Conservation (phyloP, 1,139 yeast species). For the Hyphopichia pseudoburtonii region DNA sequence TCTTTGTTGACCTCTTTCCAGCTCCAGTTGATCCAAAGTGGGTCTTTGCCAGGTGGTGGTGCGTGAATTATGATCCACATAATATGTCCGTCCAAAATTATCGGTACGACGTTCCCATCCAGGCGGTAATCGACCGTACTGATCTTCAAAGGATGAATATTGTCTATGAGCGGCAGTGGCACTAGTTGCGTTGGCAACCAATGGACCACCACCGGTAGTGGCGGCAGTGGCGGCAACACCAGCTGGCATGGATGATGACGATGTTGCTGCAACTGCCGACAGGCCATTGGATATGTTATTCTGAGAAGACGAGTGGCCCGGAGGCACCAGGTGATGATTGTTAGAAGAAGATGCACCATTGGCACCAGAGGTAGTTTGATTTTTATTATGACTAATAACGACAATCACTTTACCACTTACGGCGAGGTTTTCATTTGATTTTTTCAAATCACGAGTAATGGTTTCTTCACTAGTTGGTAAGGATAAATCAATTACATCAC, state of each 20-base stretch:
- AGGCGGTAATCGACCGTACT: conserved; percentile 91
- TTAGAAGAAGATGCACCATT: background rate
- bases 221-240: conserved; percentile 19
- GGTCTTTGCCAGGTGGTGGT: conserved; percentile 99
- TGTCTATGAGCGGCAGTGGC: conserved; percentile 46
- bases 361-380: conserved; percentile 14
- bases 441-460: conserved; percentile 86
- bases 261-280: conserved; percentile 16
- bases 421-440: conserved; percentile 86
- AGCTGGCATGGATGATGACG: conserved; percentile 12
- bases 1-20: conserved; percentile 61
- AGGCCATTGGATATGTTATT: conserved; percentile 12
- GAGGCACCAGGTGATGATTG: background rate
- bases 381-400: conserved; percentile 53
- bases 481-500: conserved; percentile 80
- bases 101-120: conserved; percentile 99
- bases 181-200: conserved; percentile 9
- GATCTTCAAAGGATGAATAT: conserved; percentile 93
- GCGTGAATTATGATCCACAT: conserved; percentile 96
- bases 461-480: conserved; percentile 71
- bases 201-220: conserved; percentile 13
- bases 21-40: conserved; percentile 65
- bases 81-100: conserved; percentile 94
- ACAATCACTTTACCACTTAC: conserved; percentile 91
- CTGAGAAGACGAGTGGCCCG: background rate